Evolutionary conservation across 2,329 filamentous ascomycete species (phyloP), one percentile per base, ranked within the genome.

Genomic region (Phialophora chinensis): DNA sequence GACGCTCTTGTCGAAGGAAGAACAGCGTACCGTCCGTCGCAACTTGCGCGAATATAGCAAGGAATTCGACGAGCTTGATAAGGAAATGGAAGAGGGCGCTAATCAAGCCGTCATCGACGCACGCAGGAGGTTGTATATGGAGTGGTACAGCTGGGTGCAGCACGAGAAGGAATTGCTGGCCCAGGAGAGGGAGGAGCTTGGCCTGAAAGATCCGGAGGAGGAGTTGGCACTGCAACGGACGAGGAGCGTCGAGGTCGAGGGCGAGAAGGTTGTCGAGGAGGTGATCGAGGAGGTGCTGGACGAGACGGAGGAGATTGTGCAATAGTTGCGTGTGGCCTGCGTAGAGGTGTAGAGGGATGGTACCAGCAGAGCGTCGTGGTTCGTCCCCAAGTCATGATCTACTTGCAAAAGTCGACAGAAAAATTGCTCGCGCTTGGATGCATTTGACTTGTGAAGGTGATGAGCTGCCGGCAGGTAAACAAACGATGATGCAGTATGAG

Each of bases 21-120:
- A 99, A 84, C 95, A 98, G 84, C 96, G 97, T 86, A 87, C 91
- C 75, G 92, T 98, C 75, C 94, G 96, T 83, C 97, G 97, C 88
- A 99, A 97, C 82, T 89, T 99, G 63, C 91, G 94, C 73, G 95
- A 98, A 81, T 99, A 97, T 87, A 92, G 90, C 79, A 91, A 92
- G 77, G 85, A 91, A 72, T 99, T 99, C 79, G 95, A 99, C 74
- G 92, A 97, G 81, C 91, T 97, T 78, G 96, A 99, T 80, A 88
- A 90, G 71, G 93, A 96, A 77, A 93, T 94, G 77, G 93, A 93
- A 76, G 94, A 93, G 69, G 94, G 92, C 63, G 95, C 94, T 74
- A 95, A 98, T 82, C 88, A 93, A 75, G 94, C 93, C 42, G 93
- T 99, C 59, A 91, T 99, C 69, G 94, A 98, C 80, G 89, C 88